Base-by-base conservation (phyloP, 139 green algal species). In the Chlorella vulgaris region DNA sequence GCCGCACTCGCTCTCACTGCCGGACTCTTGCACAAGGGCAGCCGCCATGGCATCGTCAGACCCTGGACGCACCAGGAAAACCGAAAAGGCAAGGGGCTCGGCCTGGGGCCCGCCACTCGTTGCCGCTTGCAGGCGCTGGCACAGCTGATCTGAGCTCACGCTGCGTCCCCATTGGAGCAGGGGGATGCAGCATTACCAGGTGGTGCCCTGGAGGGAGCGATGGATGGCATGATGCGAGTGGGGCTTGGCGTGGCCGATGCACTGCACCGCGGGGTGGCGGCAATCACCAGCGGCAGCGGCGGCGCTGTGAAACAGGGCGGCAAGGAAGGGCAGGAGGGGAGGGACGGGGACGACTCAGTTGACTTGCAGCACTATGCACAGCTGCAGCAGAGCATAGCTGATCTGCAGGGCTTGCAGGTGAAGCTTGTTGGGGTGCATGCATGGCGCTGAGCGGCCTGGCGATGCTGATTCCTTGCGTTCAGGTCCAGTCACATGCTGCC, bases 351-450 rank as follows among this genome's bases (percentile, higher is more conserved):
- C 55, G 55, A 28, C 18, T 65, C 15, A 24, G 47, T 67, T 2
- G 28, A 78, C 36, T 35, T 79, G 51, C 73, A 69, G 51, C 73
- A 53, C 26, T 79, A 79, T n/a, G n/a, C 3, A 15, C 18, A 68
- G 24, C 73, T 79, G 51, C 73, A 79, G 38, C 36, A 69, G 35
- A 26, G 26, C 7, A 29, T 79, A 31, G 24, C 73, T 15, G 47
- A 69, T 50, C 73, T 79, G 33, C 73, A 79, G 15, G 73, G 73
- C 24, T 35, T 79, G 53, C 73, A 79, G 70, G 70, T 78, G 50
- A 28, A 35, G 68, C 3, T 26, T n/a, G 60, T n/a, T 15, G 60
- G 60, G 13, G 47, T 55, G 10, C 15, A 55, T 55, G 13, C 13
- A 55, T 55, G 13, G 13, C 10, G 47, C 47, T n/a, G n/a, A n/a